These are phyloP conservation scores for Cercospora berteroae DNA, from an alignment of 2,329 filamentous ascomycete genomes.

Conservation along the genomic window DNA sequence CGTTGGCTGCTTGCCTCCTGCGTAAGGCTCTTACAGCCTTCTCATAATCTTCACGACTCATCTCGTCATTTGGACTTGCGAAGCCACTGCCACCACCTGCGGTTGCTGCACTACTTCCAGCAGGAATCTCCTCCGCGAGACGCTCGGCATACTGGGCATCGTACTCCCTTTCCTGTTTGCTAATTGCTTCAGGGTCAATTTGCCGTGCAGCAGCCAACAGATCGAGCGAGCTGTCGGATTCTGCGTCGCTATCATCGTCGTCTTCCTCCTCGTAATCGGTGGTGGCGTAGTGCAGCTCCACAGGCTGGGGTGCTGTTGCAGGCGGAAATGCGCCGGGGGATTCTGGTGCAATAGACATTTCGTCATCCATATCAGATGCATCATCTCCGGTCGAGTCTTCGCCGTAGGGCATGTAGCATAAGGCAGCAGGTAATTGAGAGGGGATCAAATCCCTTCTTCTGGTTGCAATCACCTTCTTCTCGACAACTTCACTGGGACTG, in stretches of 20 bases:
- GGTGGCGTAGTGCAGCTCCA: conserved; percentile 31
- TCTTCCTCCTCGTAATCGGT: conserved; percentile 33
- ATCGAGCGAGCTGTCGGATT: conserved; percentile 44
- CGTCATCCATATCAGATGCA: conserved; percentile 39
- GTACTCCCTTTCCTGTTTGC: conserved; percentile 47
- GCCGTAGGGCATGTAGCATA: conserved; percentile 43
- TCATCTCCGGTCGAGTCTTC: conserved; percentile 38
- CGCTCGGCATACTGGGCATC: conserved; percentile 49
- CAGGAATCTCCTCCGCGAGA: conserved; percentile 49
- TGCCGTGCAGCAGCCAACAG: conserved; percentile 47
- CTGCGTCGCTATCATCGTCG: conserved; percentile 37
- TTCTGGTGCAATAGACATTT: conserved; percentile 26
- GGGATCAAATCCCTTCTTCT: conserved; percentile 61
- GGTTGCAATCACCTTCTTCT: conserved; percentile 64
- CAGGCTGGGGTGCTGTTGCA: conserved; percentile 36
- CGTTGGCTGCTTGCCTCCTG: conserved; percentile 8
- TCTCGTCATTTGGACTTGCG: conserved; percentile 40
- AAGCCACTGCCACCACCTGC: conserved; percentile 51
- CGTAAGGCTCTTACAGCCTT: conserved; percentile 22
- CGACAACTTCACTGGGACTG: conserved; percentile 49
- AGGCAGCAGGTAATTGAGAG: conserved; percentile 46
- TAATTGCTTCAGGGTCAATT: conserved; percentile 44
- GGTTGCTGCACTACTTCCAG: conserved; percentile 50
- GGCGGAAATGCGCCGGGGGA: conserved; percentile 28
- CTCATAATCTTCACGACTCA: conserved; percentile 23